Conservation (phyloP, 805 yeast genomes). For the Groenewaldozyma tartarivorans region DNA sequence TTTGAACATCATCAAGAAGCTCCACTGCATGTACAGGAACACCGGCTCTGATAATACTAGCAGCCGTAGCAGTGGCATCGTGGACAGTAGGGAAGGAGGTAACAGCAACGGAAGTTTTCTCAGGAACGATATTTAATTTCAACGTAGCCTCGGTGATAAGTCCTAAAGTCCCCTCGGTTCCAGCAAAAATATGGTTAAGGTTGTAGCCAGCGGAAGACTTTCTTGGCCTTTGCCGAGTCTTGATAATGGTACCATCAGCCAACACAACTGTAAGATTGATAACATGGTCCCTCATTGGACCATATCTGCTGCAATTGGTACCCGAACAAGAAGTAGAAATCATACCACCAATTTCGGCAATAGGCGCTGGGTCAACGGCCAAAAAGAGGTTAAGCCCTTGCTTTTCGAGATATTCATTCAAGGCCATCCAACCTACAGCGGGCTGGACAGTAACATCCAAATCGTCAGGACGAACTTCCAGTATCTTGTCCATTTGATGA, state of each 20-base stretch:
- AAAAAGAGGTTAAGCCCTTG: conserved; percentile 41
- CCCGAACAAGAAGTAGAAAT: conserved; percentile 73
- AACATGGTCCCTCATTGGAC: conserved; percentile 71
- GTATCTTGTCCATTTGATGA: conserved; percentile 46
- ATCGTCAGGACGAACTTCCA: conserved; percentile 51
- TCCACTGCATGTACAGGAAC: conserved; percentile 68
- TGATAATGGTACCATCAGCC: conserved; percentile 71
- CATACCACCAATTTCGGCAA: conserved; percentile 74
- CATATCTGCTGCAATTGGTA: conserved; percentile 68
- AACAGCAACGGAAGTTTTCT: conserved; percentile 56
- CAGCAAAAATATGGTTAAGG: conserved; percentile 63
- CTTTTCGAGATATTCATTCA: conserved; percentile 42
- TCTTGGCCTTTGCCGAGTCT: conserved; percentile 65
- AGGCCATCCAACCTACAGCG: conserved; percentile 71
- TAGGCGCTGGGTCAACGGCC: conserved; percentile 77
- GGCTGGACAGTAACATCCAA: conserved; percentile 68
- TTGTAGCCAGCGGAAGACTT: conserved; percentile 77
- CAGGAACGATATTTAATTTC: conserved; percentile 57
- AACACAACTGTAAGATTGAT: conserved; percentile 61
- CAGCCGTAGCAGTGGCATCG: conserved; percentile 65
- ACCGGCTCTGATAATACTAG: conserved; percentile 51
- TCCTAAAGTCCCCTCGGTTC: conserved; percentile 75
- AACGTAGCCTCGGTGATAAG: conserved; percentile 70
- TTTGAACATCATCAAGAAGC: conserved; percentile 60
- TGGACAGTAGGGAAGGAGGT: conserved; percentile 57